Base-by-base conservation (phyloP, 352 stramenopile species). In the Pythium apleroticum region DNA sequence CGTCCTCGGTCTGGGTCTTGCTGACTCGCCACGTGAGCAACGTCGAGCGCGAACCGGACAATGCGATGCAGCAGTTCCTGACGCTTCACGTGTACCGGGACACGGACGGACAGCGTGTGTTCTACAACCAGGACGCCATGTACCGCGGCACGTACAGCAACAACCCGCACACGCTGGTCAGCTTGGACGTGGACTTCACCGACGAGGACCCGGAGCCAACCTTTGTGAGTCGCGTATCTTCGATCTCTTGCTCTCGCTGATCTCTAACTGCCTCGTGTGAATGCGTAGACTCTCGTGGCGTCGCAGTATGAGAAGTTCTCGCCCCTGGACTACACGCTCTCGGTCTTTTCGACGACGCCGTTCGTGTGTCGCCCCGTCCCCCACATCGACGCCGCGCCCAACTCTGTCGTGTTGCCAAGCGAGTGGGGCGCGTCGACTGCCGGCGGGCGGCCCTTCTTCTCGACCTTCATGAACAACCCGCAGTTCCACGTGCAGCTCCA, bases 261-360 rank as follows among this genome's bases (percentile, higher is more conserved):
- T 17, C 41, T 30, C 54, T 37, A 33, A 30, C 31, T 33, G 53
- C 30, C 35, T 24, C n/a, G 39, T 48, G 17, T 74, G 73, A 41
- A 84, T 31, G n/a, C 5, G n/a, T 66, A 93, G 76, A 97, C 88
- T 5, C 71, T 98, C 8, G 90, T 98, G n/a, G 76, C 92, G 2
- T 98, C 91, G 17, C 91, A 97, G 62, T 97, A 96, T 60, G 88
- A 97, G 63, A 97, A 97, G 57, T 89, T 91, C 53, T 75, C 85
- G n/a, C 75, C 87, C 37, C 68, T 97, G 27, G 88, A 96, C 65
- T 98, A 95, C 69, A 95, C 89, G 37, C 69, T 97, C 10, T 92
- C 77, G 0, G 76, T 97, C 4, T 97, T 93, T 74, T 91, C 87
- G 3, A 95, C 88, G 6, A 70, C 75, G n/a, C 78, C 72, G n/a